Evolutionary conservation across 2,329 filamentous ascomycete species (phyloP), one percentile per base, ranked within the genome.

Genomic region (Herpotrichia juniperi): DNA sequence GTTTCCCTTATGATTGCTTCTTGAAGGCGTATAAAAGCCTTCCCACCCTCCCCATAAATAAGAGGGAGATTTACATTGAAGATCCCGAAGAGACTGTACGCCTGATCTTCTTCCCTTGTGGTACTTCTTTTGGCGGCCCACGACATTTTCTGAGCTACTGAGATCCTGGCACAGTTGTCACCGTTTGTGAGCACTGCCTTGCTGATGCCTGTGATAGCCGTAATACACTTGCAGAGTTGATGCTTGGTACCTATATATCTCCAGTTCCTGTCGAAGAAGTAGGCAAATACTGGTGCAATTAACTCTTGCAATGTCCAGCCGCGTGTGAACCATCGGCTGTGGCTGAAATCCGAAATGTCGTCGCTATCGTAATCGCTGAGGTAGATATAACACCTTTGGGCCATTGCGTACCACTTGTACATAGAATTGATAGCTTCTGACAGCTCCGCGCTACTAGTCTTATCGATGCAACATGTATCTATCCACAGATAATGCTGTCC

Each of bases 231-330:
- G n/a, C 10, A 7, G 14, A 48, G 30, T 5, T 8, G 6, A 12
- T 2, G 17, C 34, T 53, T 58, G 14, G 25, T 47, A 19, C 52
- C 52, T 2, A 58, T 28, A 2, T 21, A 11, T 14, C 21, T n/a
- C 35, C 48, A 47, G 11, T 56, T 32, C 9, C 24, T 28, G 4
- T 32, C 17, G 37, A 42, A 58, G 46, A 58, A 58, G 5, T 25
- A 16, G 17, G 34, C 32, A 19, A 4, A 26, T 4, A 9, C 4
- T 12, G 55, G 49, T 2, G 54, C 53, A 22, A 53, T 34, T 11
- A 59, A 44, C 68, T 96, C 90, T 62, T 50, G 37, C 12, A 49
- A 35, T 5, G 46, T 54, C 48, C 45, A 51, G 8, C 51, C 47
- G 12, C 51, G 47, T 26, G 31, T 42, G 25, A 54, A 51, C 51